Base-by-base conservation (phyloP, 2,329 filamentous ascomycete species). In the Cercospora canescens region DNA sequence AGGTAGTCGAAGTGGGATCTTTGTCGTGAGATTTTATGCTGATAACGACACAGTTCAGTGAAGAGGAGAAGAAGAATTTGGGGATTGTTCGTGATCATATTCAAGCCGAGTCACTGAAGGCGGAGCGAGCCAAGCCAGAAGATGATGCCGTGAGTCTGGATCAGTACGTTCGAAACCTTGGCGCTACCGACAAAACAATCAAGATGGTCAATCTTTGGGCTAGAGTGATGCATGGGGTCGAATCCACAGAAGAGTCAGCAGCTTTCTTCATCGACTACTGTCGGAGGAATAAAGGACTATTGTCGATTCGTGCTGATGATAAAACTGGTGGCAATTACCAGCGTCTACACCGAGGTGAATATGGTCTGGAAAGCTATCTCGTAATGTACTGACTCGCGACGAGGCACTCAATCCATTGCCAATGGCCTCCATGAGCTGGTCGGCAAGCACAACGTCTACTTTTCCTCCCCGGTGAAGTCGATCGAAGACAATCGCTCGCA, bases 261-360 rank as follows among this genome's bases (percentile, higher is more conserved):
- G 73, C 85, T 1, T 87, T 76, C 71, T 86, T 88, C 69, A 76
- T 88, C 26, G 79, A 85, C 69, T 86, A 87, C 74, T 83, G 82
- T 78, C 82, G 81, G 67, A 80, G 78, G n/a, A 83, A 83, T 2
- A 81, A 81, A 3, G 85, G 86, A 0, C 73, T 87, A 1, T 59
- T 84, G 52, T 76, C 81, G 45, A 84, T 87, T 79, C 77, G 83
- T 0, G 85, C 84, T 2, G 85, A 87, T 68, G 71, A 78, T n/a
- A 81, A 83, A 63, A 70, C 79, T 52, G 86, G 85, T 6, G 86
- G 81, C 16, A 63, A 63, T 18, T 63, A 57, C 16, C 60, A 63
- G 34, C 57, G 57, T 30, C 39, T 60, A 1, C 57, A 60, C 30
- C 57, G 57, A n/a, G 57, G 57, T 60, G 30, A 60, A 39, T 45